Base-by-base conservation (phyloP, 352 stramenopile genomes). In the Phytophthora fragariae region DNA sequence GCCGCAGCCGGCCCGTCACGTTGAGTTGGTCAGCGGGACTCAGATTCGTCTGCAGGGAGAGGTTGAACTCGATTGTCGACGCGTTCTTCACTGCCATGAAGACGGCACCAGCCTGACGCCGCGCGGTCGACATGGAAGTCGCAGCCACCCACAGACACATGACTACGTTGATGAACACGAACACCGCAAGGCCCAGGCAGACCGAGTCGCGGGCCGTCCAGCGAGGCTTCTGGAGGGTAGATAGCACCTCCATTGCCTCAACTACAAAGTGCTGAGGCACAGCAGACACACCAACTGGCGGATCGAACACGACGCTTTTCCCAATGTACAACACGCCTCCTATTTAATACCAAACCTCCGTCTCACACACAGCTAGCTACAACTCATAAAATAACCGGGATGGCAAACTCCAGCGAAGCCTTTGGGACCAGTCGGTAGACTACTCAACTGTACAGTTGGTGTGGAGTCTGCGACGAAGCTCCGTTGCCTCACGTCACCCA, bases 91-190 rank as follows among this genome's bases (percentile, higher is more conserved):
- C 39, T 17, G 57, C 56, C 10, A 56, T 35, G 52, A 85, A 58
- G 19, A 85, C 68, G 0, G 54, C 62, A 19, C 65, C 66, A 2
- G 69, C 67, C 63, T 82, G 75, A 21, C 68, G 65, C 17, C 55
- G 59, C 1, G 74, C 72, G 15, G 39, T 63, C 3, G 72, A 71
- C 46, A 59, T 72, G 21, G 67, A 77, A 5, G 50, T 62, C 3
- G 54, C 58, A 9, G 67, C 75, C 2, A 83, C 58, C 61, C 63
- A 80, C 7, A 86, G 57, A 70, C 72, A 83, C 65, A 83, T 74
- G 33, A 68, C 49, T 50, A 84, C 72, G 14, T 66, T 76, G 21
- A 83, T 57, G 1, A 44, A 49, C 33, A 72, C 62, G 55, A 86
- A 70, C 15, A 65, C 54, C 2, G 67, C 64, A 15, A 89, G 62